A percentile compares a stretch with the other conserved stretches of the same genome.
phyloP scores from a whole-genome alignment of 352 stramenopile species.

The Aphanomyces stellatus region DNA sequence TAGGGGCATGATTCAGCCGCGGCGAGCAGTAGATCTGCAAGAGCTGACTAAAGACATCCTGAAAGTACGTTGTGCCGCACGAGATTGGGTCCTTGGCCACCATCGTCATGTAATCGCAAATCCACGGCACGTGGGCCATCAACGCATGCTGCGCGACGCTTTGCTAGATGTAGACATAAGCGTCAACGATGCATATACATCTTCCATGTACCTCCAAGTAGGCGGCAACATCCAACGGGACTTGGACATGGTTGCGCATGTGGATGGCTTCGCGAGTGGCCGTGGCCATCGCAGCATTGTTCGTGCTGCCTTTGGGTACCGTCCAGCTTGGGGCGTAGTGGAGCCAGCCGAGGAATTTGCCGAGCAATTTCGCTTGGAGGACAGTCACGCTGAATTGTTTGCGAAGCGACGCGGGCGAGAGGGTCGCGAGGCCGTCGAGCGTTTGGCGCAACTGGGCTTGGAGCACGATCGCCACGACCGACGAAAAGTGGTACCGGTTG shows the following conservation, averaged over 20 bases:
- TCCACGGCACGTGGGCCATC: constrained; percentile 53
- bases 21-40: constrained; percentile 36
- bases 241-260: constrained; percentile 31
- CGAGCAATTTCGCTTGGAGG: constrained; percentile 50
- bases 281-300: constrained; percentile 37
- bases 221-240: constrained; percentile 36
- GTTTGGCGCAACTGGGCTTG: constrained; percentile 38
- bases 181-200: background rate
- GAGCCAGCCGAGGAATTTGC: constrained; percentile 58
- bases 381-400: constrained; percentile 54
- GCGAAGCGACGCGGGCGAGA: constrained; percentile 27
- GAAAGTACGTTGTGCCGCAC: constrained; percentile 38
- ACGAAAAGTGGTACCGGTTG: constrained; percentile 54
- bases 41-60: constrained; percentile 37
- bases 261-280: constrained; percentile 40
- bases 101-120: constrained; percentile 59
- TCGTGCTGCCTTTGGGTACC: constrained; percentile 26
- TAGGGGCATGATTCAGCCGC: constrained; percentile 28
- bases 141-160: constrained; percentile 34
- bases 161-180: background rate
- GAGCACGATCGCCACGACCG: constrained; percentile 49
- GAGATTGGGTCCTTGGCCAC: constrained; percentile 44
- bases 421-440: background rate
- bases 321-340: constrained; percentile 53
- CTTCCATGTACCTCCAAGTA: constrained; percentile 39